Evolutionary conservation across 1,284 basidiomycete species (phyloP).

Genomic region (Agaricales sp.): DNA sequence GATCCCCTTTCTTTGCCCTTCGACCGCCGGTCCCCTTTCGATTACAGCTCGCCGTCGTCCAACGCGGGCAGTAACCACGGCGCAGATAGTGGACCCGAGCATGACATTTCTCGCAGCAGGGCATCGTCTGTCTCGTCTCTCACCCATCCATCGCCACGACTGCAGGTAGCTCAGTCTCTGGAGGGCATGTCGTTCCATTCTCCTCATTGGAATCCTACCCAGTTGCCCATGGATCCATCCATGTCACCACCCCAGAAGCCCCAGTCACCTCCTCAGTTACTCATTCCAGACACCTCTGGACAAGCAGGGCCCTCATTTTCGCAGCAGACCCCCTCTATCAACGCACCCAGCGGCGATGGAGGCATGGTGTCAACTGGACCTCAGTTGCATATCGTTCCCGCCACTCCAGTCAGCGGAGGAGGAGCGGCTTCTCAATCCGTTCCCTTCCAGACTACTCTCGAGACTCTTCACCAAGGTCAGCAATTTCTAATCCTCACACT

Average conservation of each 20-base stretch:
- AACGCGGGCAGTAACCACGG: slow-evolving; percentile 33
- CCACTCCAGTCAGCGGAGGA: slow-evolving; percentile 65
- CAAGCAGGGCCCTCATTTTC: slow-evolving; percentile 11
- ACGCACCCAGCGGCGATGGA: slow-evolving; percentile 55
- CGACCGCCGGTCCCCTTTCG: slow-evolving; percentile 25
- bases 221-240: slow-evolving; percentile 35
- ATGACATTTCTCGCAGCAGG: slow-evolving; percentile 36
- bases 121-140: slow-evolving; percentile 58
- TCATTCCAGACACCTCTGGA: slow-evolving; percentile 44
- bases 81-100: slow-evolving; percentile 17
- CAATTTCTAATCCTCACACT: slow-evolving; percentile 23
- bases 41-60: slow-evolving; percentile 59
- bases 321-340: slow-evolving; percentile 44
- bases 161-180: slow-evolving; percentile 47
- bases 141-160: slow-evolving; percentile 36
- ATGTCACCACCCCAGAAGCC: slow-evolving; percentile 39
- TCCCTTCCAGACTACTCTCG: slow-evolving; percentile 37
- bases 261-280: slow-evolving; percentile 57
- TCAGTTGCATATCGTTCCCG: slow-evolving; percentile 65
- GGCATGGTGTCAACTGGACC: slow-evolving; percentile 30
- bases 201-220: slow-evolving; percentile 41
- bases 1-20: slow-evolving; percentile 24
- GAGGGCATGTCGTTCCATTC: slow-evolving; percentile 53
- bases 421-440: slow-evolving; percentile 32
- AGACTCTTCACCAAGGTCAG: slow-evolving; percentile 41